Evolutionary conservation across 768 basidiomycete genomes (phyloP), one percentile per base, ranked within the genome.

Genomic region (Collybia sordida): DNA sequence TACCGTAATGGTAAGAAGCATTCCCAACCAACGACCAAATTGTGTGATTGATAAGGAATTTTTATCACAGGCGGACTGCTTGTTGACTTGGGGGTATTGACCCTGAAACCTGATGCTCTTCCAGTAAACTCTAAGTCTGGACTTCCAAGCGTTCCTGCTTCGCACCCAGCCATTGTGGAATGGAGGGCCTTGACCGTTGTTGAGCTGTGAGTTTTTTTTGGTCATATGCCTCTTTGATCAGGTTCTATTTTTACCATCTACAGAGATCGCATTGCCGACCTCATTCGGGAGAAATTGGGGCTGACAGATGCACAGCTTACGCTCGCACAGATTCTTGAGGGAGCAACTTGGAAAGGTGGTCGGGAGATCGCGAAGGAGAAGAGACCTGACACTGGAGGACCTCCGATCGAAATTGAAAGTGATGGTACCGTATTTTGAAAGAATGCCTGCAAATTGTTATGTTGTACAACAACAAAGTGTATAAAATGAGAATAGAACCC

Each of bases 171-270:
- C 5, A 86, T 98, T 49, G 84, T 98, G 31, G 96, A 99, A 70
- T 96, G 95, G 94, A 77, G 96, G 48, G 94, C 95, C 0, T 80
- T 99, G 79, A 98, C 96, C 0, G 91, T 99, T 31, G 88, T 97
- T 48, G 83, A 87, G 63, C 75, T 99, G 91, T 94, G 58, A 58
- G 88, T 75, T 40, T 50, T n/a, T n/a, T n/a, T n/a, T 25, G n/a
- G n/a, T n/a, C n/a, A n/a, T n/a, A n/a, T n/a, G n/a, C 7, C 37
- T n/a, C 23, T 15, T 41, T n/a, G n/a, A n/a, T n/a, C n/a, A n/a
- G n/a, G n/a, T 12, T 28, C 0, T 50, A 18, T 21, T 31, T 15
- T 35, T 38, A 34, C 51, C 35, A 21, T 47, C n/a, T 28, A 27
- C 63, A 95, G 93, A 15, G 93, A 97, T 66, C 83, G 88, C 50